phyloP scores from a whole-genome alignment of 352 stramenopile genomes.

The Salisapilia sapeloensis region DNA sequence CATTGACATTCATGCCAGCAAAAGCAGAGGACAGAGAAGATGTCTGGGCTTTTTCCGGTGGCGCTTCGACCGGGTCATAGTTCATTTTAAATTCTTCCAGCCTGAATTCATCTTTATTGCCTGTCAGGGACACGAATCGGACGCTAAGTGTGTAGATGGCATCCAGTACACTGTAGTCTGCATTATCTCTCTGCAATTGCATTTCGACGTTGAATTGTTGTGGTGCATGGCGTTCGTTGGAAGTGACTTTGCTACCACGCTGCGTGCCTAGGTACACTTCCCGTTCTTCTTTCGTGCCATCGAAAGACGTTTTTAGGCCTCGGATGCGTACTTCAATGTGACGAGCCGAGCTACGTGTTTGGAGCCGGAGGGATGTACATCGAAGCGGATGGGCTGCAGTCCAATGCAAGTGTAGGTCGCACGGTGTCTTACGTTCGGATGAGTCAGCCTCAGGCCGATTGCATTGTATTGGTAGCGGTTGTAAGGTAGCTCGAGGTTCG shows the following conservation, averaged over 20 bases:
- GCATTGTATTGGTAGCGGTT: no score
- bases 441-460: constrained; percentile 1
- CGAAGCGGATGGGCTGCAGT: constrained; percentile 7
- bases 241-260: constrained; percentile 13
- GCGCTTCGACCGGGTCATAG: constrained; percentile 11
- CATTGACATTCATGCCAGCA: constrained; percentile 1
- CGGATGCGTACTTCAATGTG: constrained; percentile 50
- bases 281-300: constrained; percentile 35
- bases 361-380: constrained; percentile 26
- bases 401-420: constrained; percentile 29
- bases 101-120: constrained; percentile 23
- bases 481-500: no score
- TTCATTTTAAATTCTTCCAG: constrained; percentile 21
- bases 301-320: constrained; percentile 24
- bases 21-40: not conserved
- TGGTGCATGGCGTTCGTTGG: not conserved
- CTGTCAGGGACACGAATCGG: constrained; percentile 59
- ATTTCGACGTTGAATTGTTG: constrained; percentile 26
- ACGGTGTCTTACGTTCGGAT: constrained; percentile 4
- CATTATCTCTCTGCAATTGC: constrained; percentile 20
- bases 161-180: constrained; percentile 44
- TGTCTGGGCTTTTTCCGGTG: not conserved
- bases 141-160: constrained; percentile 21
- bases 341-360: constrained; percentile 37
- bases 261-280: constrained; percentile 66